phyloP scores from a whole-genome alignment of 2,329 filamentous ascomycete genomes.

The Fusarium pininemorale region DNA sequence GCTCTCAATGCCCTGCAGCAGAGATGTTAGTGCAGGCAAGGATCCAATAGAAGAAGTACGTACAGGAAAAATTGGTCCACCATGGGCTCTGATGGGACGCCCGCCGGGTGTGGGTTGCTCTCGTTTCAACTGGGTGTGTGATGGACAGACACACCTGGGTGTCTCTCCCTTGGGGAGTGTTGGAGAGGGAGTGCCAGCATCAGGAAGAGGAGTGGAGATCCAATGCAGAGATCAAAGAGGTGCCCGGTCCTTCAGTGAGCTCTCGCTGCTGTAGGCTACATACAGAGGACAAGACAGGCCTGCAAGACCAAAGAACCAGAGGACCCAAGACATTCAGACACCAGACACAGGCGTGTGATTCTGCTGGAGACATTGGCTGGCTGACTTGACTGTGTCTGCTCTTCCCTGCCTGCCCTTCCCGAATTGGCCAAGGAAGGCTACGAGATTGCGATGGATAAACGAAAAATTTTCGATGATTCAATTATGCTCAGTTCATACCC shows the following conservation, averaged over 20 bases:
- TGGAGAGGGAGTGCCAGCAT: slow-evolving; percentile 24
- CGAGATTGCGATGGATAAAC: slow-evolving; percentile 29
- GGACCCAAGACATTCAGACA: slow-evolving; percentile 38
- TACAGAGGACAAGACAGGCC: slow-evolving; percentile 13
- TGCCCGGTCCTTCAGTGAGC: slow-evolving; percentile 16
- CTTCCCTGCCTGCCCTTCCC: slow-evolving; percentile 3
- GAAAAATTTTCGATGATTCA: slow-evolving; percentile 29
- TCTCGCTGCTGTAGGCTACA: background rate
- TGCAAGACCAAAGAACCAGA: slow-evolving; percentile 2
- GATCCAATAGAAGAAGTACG: slow-evolving; percentile 30
- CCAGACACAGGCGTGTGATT: slow-evolving; percentile 42
- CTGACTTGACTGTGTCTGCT: slow-evolving; percentile 22
- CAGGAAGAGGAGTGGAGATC: slow-evolving; percentile 15
- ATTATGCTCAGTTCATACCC: slow-evolving; percentile 31
- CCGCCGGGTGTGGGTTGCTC: slow-evolving; percentile 27
- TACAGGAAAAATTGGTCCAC: slow-evolving; percentile 27
- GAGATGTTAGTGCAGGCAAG: slow-evolving; percentile 35
- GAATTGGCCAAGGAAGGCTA: slow-evolving; percentile 20
- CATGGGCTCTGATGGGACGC: slow-evolving; percentile 26
- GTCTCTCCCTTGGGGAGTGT: slow-evolving; percentile 27
- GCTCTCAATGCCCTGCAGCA: slow-evolving; percentile 45
- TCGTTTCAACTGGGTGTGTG: slow-evolving; percentile 30
- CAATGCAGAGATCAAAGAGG: slow-evolving; percentile 19
- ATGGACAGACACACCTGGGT: slow-evolving; percentile 16
- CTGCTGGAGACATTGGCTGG: slow-evolving; percentile 25